phyloP scores from a whole-genome alignment of 331 rosid genomes.

The Stylosanthes scabra region DNA sequence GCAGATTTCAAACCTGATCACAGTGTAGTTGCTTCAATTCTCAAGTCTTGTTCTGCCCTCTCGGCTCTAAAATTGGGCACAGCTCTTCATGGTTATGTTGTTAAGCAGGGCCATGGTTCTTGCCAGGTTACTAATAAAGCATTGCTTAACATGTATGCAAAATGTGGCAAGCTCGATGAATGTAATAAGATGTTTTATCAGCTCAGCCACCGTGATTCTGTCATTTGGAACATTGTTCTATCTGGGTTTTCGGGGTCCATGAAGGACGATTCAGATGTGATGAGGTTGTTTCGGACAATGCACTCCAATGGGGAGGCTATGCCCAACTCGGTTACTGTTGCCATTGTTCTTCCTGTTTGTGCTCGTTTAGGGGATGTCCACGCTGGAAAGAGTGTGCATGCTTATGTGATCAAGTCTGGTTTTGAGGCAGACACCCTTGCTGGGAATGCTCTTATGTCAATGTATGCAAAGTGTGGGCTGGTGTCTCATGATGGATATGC shows the following conservation, averaged over 20 bases:
- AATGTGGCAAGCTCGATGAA: slow-evolving; percentile 66
- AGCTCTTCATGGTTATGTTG: slow-evolving; percentile 63
- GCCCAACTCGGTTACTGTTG: slow-evolving; percentile 72
- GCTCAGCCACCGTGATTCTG: slow-evolving; percentile 58
- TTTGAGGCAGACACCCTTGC: slow-evolving; percentile 58
- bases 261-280: slow-evolving; percentile 52
- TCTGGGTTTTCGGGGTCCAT: slow-evolving; percentile 67
- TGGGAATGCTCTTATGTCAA: slow-evolving; percentile 78
- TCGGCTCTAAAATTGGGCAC: slow-evolving; percentile 62
- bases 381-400: slow-evolving; percentile 67
- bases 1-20: slow-evolving; percentile 58
- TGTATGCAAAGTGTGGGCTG: slow-evolving; percentile 80
- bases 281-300: slow-evolving; percentile 64
- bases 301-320: slow-evolving; percentile 52
- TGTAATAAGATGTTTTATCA: slow-evolving; percentile 66
- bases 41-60: slow-evolving; percentile 73
- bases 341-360: slow-evolving; percentile 75
- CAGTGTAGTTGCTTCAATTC: slow-evolving; percentile 54
- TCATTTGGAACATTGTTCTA: slow-evolving; percentile 79
- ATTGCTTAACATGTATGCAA: slow-evolving; percentile 85
- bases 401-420: slow-evolving; percentile 72
- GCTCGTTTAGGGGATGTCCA: slow-evolving; percentile 55
- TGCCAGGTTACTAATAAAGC: slow-evolving; percentile 73
- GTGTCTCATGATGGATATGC: slow-evolving; percentile 60
- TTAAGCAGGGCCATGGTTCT: slow-evolving; percentile 69